Percentiles rank a stretch among this genome's conserved stretches.
These are phyloP conservation scores for Rhizopus delemar DNA, from an alignment of 371 early-diverging fungal genomes.

Conservation along the genomic window DNA sequence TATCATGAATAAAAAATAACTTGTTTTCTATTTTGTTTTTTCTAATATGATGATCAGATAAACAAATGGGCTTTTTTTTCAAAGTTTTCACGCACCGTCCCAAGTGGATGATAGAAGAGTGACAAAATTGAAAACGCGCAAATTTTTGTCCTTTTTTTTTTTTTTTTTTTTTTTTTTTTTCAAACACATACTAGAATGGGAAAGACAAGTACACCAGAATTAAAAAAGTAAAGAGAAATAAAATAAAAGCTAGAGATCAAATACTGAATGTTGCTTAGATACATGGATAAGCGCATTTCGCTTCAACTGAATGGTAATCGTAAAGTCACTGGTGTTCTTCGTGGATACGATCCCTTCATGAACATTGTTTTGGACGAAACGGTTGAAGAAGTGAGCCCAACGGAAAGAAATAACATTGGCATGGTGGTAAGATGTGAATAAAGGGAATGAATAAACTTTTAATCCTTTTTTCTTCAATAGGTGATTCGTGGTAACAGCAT, in stretches of 20 bases:
- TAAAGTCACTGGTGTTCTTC: slow-evolving; percentile 89
- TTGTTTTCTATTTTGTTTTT: too few species aligned
- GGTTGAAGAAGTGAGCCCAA: slow-evolving; percentile 75
- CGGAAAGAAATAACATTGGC: slow-evolving; percentile 75
- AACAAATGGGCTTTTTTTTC: too few species aligned
- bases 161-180: slow-evolving; percentile 3
- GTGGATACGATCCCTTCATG: slow-evolving; percentile 98
- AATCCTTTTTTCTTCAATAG: slow-evolving; percentile 34
- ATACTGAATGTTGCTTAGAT: slow-evolving; percentile 54
- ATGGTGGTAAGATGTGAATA: slow-evolving; percentile 72
- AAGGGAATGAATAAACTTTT: too few species aligned
- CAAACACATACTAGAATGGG: slow-evolving; percentile 41
- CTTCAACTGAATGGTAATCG: slow-evolving; percentile 92
- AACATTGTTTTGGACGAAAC: slow-evolving; percentile 97
- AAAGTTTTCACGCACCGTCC: too few species aligned
- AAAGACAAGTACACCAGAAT: slow-evolving; percentile 79
- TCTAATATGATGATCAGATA: too few species aligned
- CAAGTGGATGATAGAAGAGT: too few species aligned
- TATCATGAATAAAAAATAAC: neutral
- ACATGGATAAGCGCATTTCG: slow-evolving; percentile 94
- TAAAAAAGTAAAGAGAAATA: slow-evolving; percentile 65
- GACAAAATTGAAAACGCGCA: too few species aligned
- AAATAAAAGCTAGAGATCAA: neutral
- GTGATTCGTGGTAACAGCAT: slow-evolving; percentile 96
- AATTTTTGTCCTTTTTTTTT: neutral